Evolutionary conservation across 768 basidiomycete genomes (phyloP), one percentile per base, ranked within the genome.

Genomic region (Neoboletus magnificus): DNA sequence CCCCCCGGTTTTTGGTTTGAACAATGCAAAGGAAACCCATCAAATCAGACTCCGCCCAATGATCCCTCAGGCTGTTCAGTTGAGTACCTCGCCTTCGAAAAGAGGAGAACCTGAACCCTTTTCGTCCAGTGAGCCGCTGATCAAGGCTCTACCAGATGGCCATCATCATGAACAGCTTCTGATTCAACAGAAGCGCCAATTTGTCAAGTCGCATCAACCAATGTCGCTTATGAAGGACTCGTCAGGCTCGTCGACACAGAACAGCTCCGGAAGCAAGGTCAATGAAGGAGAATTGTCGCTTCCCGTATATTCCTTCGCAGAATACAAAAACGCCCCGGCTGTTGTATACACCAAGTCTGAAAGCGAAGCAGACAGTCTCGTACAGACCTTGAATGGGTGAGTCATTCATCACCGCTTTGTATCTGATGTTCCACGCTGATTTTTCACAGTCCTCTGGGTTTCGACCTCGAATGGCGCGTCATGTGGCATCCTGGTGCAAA

Each of bases 401-500:
- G 74, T 36, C 15, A 18, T 33, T 12, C 16, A 39, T 29, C n/a
- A 5, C 20, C 3, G 9, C 27, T 25, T 4, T 11, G 7, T 25
- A 3, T 32, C 39, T 44, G 30, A 13, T 23, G 3, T 41, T 47
- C 11, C 16, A 13, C 3, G 33, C 48, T 54, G 42, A 58, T 12
- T 16, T 53, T 52, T 33, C 40, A 9, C 32, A 80, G 79, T 2
- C 75, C 81, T 10, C 42, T 82, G 11, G 81, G 81, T 8, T 79
- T 82, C 29, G 81, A 82, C 64, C 68, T 82, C 40, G 80, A 82
- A 60, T 82, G 80, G 80, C 66, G 71, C 16, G 71, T 78, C 20
- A 61, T 63, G 43, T 73, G 68, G 50, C 59, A 66, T n/a, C 65
- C 64, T 4, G 63, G 69, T 32, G 65, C 68, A 8, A 56, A 64